Conservation (phyloP, 2,329 filamentous ascomycete genomes). For the Colletotrichum lupini region DNA sequence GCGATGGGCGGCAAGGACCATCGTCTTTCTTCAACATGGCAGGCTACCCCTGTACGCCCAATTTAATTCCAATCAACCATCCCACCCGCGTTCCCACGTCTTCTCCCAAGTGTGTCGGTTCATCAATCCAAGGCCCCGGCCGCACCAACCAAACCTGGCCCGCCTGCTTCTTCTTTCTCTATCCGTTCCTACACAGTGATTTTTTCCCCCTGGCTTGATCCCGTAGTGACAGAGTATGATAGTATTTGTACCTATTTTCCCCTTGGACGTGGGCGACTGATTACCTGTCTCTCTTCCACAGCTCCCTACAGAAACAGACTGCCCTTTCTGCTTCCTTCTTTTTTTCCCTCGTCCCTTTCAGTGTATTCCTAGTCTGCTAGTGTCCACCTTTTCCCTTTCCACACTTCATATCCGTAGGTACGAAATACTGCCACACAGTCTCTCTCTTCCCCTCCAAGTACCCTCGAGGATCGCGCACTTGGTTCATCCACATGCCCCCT, state of each 20-base stretch:
- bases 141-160: conserved; percentile 8
- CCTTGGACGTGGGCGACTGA: no score
- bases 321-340: neutral
- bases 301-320: neutral
- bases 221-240: neutral
- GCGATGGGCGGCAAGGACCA: neutral
- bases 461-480: neutral
- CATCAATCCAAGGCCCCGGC: neutral
- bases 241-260: neutral
- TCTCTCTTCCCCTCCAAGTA: no score
- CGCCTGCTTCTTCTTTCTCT: neutral
- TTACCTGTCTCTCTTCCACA: neutral
- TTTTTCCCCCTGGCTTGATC: neutral
- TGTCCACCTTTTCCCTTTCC: neutral
- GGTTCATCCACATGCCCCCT: neutral
- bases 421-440: no score
- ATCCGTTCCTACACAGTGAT: neutral
- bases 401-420: neutral
- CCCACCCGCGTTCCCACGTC: neutral
- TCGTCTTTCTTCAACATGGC: conserved; percentile 2
- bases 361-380: neutral
- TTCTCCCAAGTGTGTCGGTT: neutral
- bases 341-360: neutral
- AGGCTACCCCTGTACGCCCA: conserved; percentile 2
- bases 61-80: conserved; percentile 2